phyloP scores from a whole-genome alignment of 192 early-diverging fungal genomes.

The Dispira parvispora region DNA sequence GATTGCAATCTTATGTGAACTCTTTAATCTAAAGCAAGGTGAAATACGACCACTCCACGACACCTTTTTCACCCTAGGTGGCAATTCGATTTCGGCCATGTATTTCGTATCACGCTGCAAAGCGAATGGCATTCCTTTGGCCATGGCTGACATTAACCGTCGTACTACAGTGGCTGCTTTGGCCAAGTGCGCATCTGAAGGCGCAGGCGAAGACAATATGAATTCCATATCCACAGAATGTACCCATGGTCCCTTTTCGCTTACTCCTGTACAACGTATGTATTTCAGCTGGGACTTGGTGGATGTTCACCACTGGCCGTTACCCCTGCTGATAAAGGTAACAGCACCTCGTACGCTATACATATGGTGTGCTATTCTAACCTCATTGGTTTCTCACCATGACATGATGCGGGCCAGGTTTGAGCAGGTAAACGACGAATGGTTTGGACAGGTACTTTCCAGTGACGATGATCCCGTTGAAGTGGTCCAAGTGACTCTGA shows the following conservation, averaged over 20 bases:
- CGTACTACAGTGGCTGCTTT: background rate
- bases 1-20: too few species aligned
- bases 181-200: background rate
- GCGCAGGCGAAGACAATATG: background rate
- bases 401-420: background rate
- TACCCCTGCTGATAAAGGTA: background rate
- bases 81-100: constrained; percentile 11
- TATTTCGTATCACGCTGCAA: background rate
- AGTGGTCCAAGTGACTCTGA: background rate
- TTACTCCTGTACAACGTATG: background rate
- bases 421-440: background rate
- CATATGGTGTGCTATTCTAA: background rate
- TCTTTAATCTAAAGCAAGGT: too few species aligned
- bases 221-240: background rate
- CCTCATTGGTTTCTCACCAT: background rate
- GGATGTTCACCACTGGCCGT: background rate
- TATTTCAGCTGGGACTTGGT: background rate
- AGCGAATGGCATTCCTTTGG: background rate
- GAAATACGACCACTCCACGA: background rate
- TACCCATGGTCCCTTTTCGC: background rate
- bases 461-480: background rate
- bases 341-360: background rate
- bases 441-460: background rate
- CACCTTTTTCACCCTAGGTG: constrained; percentile 8
- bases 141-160: constrained; percentile 4